Base-by-base conservation (phyloP, 495 filamentous ascomycete species). In the Antarctomyces pellizariae region DNA sequence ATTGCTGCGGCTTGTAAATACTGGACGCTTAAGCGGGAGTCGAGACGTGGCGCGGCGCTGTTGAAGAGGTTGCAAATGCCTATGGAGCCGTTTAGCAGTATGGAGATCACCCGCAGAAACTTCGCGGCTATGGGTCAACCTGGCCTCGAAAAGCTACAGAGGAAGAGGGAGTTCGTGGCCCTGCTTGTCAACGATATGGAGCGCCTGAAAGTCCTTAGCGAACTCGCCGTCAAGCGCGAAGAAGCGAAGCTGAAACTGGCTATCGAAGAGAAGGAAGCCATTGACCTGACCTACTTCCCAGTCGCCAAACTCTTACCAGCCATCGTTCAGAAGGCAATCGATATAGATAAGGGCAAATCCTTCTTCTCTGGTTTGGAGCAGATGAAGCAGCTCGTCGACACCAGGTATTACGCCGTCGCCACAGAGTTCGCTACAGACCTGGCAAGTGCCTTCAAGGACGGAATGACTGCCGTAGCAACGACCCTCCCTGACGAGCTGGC, bases 1-100 rank as follows among this genome's bases (percentile, higher is more conserved):
- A 71, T 80, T 1, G 75, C 75, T 17, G 82, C 93, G 42, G 75
- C 74, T 1, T 93, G 83, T 53, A 78, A 77, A 35, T 99, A 93
- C 48, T 99, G 86, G 86, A 95, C 86, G 0, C 53, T 95, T 28
- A 99, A 99, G 48, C 64, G 86, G 19, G 86, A 99, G 47, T 76
- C 84, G 22, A 62, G 86, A 18, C 62, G 86, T 34, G 86, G 86
- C 16, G 86, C 86, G 9, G 76, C 84, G 10, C 54, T 95, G 22
- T 58, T 99, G 26, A 92, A 92, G 50, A 68, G 86, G 19, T 57
- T 95, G 5, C 86, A 97, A 42, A 48, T 93, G 17, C 83, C 91
- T 47, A 73, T 82, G 65, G 84, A 92, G 42, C 73, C 77, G 0
- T 97, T 95, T 45, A 78, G 82, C 0, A 86, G 78, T 0, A 86